Evolutionary conservation across 2,329 filamentous ascomycete species (phyloP), one percentile per base, ranked within the genome.

Genomic region (Scedosporium minutisporum): DNA sequence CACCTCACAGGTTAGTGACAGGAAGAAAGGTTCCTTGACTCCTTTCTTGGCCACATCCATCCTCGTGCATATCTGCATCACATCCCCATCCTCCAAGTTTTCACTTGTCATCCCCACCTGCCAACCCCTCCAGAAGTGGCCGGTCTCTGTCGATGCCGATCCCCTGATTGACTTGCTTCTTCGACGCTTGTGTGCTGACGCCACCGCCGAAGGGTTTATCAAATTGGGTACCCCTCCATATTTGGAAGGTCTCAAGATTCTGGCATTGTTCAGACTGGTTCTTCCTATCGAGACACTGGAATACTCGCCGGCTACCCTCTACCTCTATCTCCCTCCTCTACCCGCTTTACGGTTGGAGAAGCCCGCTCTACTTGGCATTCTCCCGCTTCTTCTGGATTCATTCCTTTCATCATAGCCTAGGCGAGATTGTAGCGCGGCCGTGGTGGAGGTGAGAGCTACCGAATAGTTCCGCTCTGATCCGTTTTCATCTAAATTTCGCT

Each of bases 31-130:
- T 46, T 46, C 42, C 42, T 46, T 18, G 9, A 21, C 44, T n/a
- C 44, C 18, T 48, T 48, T 48, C 44, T 48, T 48, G 44, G 44
- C 18, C 44, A 38, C 33, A 4, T 21, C 44, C 5, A 21, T 48
- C 44, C 44, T 48, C 44, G 14, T 48, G 16, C 44, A 48, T 48
- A 48, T 48, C 44, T 48, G 44, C 44, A 48, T 48, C 44, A 48
- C 44, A 21, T 48, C 44, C 16, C 18, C 44, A 6, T 62, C 62
- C 23, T 64, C 64, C 12, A 65, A 38, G 38, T 63, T 51, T n/a
- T 48, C 18, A 21, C 16, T 21, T 21, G 44, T 48, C 44, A 21
- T 48, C 44, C 14, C 44, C n/a, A 48, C n/a, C 44, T 48, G 44
- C 44, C 44, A 48, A 48, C 44, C 44, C 44, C 58, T 63, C 62